phyloP scores from a whole-genome alignment of 495 filamentous ascomycete species.

The Polyplosphaeria fusca region DNA sequence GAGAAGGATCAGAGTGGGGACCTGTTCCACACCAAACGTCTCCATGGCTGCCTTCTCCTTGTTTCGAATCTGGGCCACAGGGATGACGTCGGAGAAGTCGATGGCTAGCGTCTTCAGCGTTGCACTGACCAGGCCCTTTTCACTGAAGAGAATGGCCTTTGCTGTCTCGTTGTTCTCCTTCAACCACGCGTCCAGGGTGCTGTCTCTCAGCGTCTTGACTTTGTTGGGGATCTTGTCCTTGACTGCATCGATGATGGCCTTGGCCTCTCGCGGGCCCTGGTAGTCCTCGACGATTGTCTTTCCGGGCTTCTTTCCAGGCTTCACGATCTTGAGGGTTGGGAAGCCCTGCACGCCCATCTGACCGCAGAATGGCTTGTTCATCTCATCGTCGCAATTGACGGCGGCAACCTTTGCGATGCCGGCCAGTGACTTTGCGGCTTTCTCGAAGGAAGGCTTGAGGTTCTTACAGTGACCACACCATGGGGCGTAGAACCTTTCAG shows the following conservation, averaged over 20 bases:
- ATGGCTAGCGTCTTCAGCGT: constrained; percentile 81
- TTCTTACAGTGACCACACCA: constrained; percentile 98
- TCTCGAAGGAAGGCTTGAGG: constrained; percentile 93
- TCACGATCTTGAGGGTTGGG: constrained; percentile 92
- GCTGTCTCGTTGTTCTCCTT: constrained; percentile 65
- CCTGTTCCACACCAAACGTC: constrained; percentile 70
- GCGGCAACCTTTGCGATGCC: constrained; percentile 93
- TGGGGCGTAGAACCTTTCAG: constrained; percentile 79
- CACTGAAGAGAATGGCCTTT: constrained; percentile 90
- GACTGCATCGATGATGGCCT: constrained; percentile 83
- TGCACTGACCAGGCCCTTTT: constrained; percentile 84
- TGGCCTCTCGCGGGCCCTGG: constrained; percentile 74
- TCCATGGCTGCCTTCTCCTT: constrained; percentile 72
- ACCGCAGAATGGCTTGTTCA: constrained; percentile 86
- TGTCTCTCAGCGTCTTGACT: constrained; percentile 76
- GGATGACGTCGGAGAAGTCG: constrained; percentile 81
- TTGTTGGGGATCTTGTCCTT: constrained; percentile 86
- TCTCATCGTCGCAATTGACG: constrained; percentile 91
- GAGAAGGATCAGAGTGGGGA: constrained; percentile 77
- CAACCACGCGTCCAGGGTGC: constrained; percentile 74
- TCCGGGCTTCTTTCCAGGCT: constrained; percentile 75
- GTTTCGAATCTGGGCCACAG: constrained; percentile 79
- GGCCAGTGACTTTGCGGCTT: constrained; percentile 80
- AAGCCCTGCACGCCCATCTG: constrained; percentile 91
- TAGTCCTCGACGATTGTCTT: constrained; percentile 92